Percentiles rank a stretch among this genome's conserved stretches.
phyloP scores from a whole-genome alignment of 1,284 basidiomycete species.

The Cryptococcus floricola region DNA sequence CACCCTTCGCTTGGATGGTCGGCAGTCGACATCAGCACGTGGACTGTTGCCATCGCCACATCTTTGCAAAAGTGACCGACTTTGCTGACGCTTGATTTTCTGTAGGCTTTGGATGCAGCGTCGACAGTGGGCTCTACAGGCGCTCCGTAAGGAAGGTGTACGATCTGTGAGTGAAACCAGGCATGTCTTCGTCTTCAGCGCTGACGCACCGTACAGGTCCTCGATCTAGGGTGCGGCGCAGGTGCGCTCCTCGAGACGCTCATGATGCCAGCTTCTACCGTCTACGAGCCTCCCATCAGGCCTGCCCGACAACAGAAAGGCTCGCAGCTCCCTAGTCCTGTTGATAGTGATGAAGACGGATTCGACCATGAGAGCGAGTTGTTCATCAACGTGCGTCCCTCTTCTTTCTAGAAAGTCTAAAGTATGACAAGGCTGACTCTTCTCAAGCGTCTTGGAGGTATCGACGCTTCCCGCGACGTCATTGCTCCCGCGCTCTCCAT shows the following conservation, averaged over 20 bases:
- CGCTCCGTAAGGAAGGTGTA: constrained; percentile 39
- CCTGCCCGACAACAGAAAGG: background rate
- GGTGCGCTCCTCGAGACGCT: constrained; percentile 45
- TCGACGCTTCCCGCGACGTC: constrained; percentile 42
- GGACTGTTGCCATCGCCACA: too few species aligned
- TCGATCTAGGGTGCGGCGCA: constrained; percentile 48
- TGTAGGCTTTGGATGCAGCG: constrained; percentile 47
- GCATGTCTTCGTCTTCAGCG: background rate
- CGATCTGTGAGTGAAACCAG: constrained; percentile 28
- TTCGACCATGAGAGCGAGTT: constrained; percentile 24
- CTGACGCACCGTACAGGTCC: constrained; percentile 21
- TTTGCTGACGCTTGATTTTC: background rate
- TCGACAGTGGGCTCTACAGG: constrained; percentile 44
- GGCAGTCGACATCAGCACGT: background rate
- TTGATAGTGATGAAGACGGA: constrained; percentile 17
- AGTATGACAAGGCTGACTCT: background rate
- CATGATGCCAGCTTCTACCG: constrained; percentile 38
- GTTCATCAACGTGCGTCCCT: constrained; percentile 39
- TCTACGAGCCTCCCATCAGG: constrained; percentile 39
- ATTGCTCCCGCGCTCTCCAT: constrained; percentile 38
- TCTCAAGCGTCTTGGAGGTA: constrained; percentile 41
- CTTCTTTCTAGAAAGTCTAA: background rate
- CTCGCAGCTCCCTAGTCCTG: constrained; percentile 17
- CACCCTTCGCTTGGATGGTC: background rate
- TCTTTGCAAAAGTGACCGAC: background rate